A percentile compares a stretch with the other conserved stretches of the same genome.
Evolutionary conservation across 108 stramenopile species (phyloP).

Genomic region (Chaetoceros muelleri): DNA sequence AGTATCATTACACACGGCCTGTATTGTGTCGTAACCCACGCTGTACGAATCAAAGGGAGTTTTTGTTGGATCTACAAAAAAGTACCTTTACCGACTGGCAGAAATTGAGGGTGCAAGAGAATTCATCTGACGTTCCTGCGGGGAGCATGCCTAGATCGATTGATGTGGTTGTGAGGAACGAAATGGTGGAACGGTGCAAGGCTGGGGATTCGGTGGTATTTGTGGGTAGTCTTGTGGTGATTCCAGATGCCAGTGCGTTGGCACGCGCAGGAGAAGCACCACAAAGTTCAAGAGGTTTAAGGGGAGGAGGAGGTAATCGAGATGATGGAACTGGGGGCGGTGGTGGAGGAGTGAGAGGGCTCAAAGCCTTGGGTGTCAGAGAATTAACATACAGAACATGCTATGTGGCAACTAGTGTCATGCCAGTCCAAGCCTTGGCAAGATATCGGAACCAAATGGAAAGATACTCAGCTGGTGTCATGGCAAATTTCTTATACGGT

Average conservation of each 20-base stretch:
- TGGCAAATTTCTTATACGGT: slow-evolving; percentile 14
- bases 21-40: slow-evolving; percentile 89
- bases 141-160: slow-evolving; percentile 94
- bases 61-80: slow-evolving; percentile 43
- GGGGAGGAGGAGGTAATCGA: slow-evolving; percentile 8
- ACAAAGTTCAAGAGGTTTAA: slow-evolving; percentile 9
- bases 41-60: slow-evolving; percentile 73
- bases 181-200: slow-evolving; percentile 96
- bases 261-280: slow-evolving; percentile 81
- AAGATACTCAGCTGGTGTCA: slow-evolving; percentile 8
- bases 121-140: slow-evolving; percentile 94
- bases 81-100: slow-evolving; percentile 97
- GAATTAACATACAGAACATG: slow-evolving; percentile 95
- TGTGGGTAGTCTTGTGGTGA: slow-evolving; percentile 83
- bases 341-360: slow-evolving; percentile 84
- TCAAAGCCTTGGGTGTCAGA: slow-evolving; percentile 84
- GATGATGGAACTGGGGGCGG: slow-evolving; percentile 57
- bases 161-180: slow-evolving; percentile 90
- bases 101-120: slow-evolving; percentile 95
- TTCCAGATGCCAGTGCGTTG: slow-evolving; percentile 89
- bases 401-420: slow-evolving; percentile 84
- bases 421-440: slow-evolving; percentile 47
- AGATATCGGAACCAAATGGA: slow-evolving; percentile 16
- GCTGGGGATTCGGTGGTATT: slow-evolving; percentile 93
- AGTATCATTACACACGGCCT: slow-evolving; percentile 95